Conservation (phyloP, 2,329 filamentous ascomycete genomes). For the Arthroderma sp. region DNA sequence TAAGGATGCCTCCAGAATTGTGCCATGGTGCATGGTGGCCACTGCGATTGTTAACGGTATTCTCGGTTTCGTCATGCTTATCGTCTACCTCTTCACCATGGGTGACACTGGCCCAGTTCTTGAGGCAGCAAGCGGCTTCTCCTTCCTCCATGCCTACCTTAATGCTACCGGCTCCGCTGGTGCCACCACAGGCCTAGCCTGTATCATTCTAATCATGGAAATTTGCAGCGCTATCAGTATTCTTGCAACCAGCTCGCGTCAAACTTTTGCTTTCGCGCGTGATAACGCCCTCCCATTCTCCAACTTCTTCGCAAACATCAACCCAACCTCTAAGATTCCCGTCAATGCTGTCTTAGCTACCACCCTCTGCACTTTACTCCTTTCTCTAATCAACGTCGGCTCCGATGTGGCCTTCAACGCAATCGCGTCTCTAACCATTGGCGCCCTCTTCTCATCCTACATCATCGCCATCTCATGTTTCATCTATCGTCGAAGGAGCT, state of each 20-base stretch:
- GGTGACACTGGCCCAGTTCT: slow-evolving; percentile 19
- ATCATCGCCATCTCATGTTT: slow-evolving; percentile 24
- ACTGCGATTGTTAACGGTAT: slow-evolving; percentile 24
- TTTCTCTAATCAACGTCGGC: slow-evolving; percentile 26
- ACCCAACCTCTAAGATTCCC: slow-evolving; percentile 13
- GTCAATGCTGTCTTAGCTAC: slow-evolving; percentile 18
- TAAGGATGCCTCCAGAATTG: slow-evolving; percentile 21
- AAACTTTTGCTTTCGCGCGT: slow-evolving; percentile 33
- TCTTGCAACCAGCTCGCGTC: slow-evolving; percentile 22
- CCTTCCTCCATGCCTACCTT: slow-evolving; percentile 23
- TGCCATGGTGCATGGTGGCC: slow-evolving; percentile 26
- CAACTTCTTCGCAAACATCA: slow-evolving; percentile 23
- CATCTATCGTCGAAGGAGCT: slow-evolving; percentile 19
- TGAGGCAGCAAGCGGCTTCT: slow-evolving; percentile 18
- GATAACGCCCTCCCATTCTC: slow-evolving; percentile 43
- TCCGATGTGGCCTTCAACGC: slow-evolving; percentile 28
- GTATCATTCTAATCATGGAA: slow-evolving; percentile 18
- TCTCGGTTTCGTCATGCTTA: slow-evolving; percentile 24
- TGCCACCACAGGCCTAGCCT: slow-evolving; percentile 16
- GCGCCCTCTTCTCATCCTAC: slow-evolving; percentile 27
- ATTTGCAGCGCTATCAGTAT: slow-evolving; percentile 21
- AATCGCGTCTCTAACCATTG: slow-evolving; percentile 26
- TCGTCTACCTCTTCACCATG: slow-evolving; percentile 27
- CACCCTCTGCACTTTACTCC: slow-evolving; percentile 16
- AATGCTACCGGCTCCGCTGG: slow-evolving; percentile 18